These are phyloP conservation scores for Excoecaria cochinchinensis DNA, from an alignment of 345 rosid genomes.

Conservation along the genomic window DNA sequence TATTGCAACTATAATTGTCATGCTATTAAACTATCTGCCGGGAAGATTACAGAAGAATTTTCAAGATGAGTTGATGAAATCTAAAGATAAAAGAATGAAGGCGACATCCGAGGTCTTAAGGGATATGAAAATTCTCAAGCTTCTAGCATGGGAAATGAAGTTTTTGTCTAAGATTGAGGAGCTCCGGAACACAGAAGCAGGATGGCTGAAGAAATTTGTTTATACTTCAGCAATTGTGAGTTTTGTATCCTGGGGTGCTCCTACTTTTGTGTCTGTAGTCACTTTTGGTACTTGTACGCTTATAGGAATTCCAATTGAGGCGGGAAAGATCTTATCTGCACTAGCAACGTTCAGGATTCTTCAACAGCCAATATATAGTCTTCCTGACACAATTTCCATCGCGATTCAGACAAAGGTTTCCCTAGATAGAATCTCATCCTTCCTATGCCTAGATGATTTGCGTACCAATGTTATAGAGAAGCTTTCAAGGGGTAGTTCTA, in stretches of 20 bases:
- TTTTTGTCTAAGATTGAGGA: slow-evolving; percentile 34
- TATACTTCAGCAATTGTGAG: slow-evolving; percentile 17
- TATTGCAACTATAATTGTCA: slow-evolving; percentile 21
- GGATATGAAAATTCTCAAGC: slow-evolving; percentile 40
- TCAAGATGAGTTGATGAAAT: slow-evolving; percentile 35
- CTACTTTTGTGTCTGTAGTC: slow-evolving; percentile 25
- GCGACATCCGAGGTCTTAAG: slow-evolving; percentile 30
- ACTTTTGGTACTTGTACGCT: slow-evolving; percentile 38
- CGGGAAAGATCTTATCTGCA: slow-evolving; percentile 38
- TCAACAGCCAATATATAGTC: slow-evolving; percentile 29
- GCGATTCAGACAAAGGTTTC: slow-evolving; percentile 35
- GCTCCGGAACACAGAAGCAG: slow-evolving; percentile 25
- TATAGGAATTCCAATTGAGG: slow-evolving; percentile 28
- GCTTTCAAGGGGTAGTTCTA: slow-evolving; percentile 24
- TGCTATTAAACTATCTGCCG: slow-evolving; percentile 28
- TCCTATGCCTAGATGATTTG: slow-evolving; percentile 34
- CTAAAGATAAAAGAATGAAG: slow-evolving; percentile 38
- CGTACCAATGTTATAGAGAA: slow-evolving; percentile 27
- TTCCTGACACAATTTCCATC: slow-evolving; percentile 36
- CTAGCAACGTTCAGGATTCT: slow-evolving; percentile 37
- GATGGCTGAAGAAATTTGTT: slow-evolving; percentile 35
- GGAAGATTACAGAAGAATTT: slow-evolving; percentile 26
- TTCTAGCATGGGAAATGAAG: slow-evolving; percentile 44
- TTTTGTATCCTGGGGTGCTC: slow-evolving; percentile 29
- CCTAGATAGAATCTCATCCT: slow-evolving; percentile 33